Percentiles rank a stretch among this genome's conserved stretches.
phyloP scores from a whole-genome alignment of 768 basidiomycete genomes.

The Leccinum ochraceum region DNA sequence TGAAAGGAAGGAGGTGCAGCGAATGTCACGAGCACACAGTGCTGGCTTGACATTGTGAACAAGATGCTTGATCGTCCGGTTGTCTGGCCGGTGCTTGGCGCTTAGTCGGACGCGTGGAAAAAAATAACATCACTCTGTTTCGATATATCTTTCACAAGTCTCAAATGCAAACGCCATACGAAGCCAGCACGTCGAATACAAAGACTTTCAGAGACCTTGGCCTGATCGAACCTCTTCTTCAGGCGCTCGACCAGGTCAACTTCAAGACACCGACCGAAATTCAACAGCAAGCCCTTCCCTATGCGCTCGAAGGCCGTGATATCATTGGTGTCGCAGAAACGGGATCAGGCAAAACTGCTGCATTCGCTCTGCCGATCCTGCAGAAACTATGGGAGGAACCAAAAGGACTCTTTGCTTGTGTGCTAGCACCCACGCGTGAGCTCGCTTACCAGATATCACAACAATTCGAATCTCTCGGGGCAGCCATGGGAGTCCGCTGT shows the following conservation, averaged over 20 bases:
- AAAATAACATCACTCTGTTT: not conserved
- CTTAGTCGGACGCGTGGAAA: conserved; percentile 17
- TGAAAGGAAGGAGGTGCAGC: conserved; percentile 63
- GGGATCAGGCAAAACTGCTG: conserved; percentile 97
- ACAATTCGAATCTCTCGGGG: conserved; percentile 90
- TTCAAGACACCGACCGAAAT: conserved; percentile 91
- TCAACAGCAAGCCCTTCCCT: conserved; percentile 81
- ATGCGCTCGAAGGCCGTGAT: conserved; percentile 88
- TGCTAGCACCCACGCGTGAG: conserved; percentile 97
- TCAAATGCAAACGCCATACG: conserved; percentile 63
- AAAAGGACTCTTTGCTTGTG: conserved; percentile 87
- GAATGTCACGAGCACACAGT: conserved; percentile 63
- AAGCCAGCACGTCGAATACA: conserved; percentile 50
- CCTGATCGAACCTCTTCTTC: conserved; percentile 85
- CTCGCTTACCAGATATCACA: conserved; percentile 98
- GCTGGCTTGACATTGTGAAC: conserved; percentile 41
- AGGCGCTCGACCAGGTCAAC: conserved; percentile 77
- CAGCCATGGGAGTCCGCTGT: conserved; percentile 90
- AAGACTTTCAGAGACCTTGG: conserved; percentile 81
- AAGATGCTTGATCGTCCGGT: not conserved
- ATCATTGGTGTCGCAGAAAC: conserved; percentile 99
- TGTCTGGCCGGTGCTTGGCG: not conserved
- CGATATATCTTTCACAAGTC: not conserved
- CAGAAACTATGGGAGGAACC: conserved; percentile 98
- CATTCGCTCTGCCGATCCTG: conserved; percentile 93